These are phyloP conservation scores for Houttuynia cordata DNA, from an alignment of 164 flowering plant species.

Conservation along the genomic window DNA sequence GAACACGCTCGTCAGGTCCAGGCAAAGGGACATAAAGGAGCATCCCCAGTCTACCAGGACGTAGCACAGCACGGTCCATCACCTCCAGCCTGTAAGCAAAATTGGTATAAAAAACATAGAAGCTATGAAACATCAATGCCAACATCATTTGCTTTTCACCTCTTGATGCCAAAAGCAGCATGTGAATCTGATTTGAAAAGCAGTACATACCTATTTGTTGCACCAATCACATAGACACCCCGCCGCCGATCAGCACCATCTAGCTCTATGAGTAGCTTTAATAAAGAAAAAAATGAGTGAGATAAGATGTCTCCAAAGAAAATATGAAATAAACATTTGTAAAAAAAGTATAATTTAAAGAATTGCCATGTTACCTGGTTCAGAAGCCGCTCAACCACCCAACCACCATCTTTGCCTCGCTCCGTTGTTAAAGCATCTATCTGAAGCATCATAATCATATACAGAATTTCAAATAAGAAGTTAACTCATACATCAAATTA, in stretches of 20 bases:
- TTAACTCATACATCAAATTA: background rate
- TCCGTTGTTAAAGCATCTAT: conserved; percentile 83
- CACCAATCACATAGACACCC: conserved; percentile 89
- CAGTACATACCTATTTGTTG: conserved; percentile 64
- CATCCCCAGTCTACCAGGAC: conserved; percentile 92
- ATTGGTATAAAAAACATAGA: no score
- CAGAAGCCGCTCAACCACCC: conserved; percentile 73
- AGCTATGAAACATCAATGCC: background rate
- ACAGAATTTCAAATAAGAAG: background rate
- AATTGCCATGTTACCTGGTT: conserved; percentile 51
- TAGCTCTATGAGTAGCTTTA: conserved; percentile 79
- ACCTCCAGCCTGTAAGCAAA: conserved; percentile 51
- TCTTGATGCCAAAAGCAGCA: background rate
- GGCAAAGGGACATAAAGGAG: conserved; percentile 80
- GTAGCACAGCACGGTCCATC: conserved; percentile 67
- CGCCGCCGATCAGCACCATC: conserved; percentile 69
- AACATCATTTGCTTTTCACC: background rate
- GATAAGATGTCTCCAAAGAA: background rate
- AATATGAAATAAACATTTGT: background rate
- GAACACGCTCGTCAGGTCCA: conserved; percentile 51
- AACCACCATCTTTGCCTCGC: conserved; percentile 79
- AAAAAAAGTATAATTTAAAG: background rate
- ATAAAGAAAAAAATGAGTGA: background rate
- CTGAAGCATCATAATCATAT: conserved; percentile 19
- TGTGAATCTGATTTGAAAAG: background rate